A percentile compares a stretch with the other conserved stretches of the same genome.
These are phyloP conservation scores for Yamadazyma insecticola DNA, from an alignment of 805 yeast genomes.

Conservation along the genomic window DNA sequence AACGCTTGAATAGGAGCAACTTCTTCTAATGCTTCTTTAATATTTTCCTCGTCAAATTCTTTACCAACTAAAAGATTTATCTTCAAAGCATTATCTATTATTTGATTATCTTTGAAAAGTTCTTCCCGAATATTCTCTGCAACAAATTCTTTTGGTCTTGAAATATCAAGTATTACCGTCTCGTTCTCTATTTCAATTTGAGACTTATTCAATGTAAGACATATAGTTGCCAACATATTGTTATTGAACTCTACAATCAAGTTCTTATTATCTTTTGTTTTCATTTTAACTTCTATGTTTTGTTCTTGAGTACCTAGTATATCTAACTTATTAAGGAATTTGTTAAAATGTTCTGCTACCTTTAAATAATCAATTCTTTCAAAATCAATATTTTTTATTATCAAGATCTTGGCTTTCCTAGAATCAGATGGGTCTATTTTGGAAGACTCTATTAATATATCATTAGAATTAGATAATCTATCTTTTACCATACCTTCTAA, in stretches of 20 bases:
- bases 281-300: conserved; percentile 31
- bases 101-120: conserved; percentile 7
- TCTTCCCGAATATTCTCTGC: conserved; percentile 6
- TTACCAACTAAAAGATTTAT: conserved; percentile 4
- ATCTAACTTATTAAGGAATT: conserved; percentile 41
- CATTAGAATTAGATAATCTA: conserved; percentile 23
- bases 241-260: conserved; percentile 50
- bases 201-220: conserved; percentile 36
- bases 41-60: conserved; percentile 30
- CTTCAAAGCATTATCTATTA: conserved; percentile 11
- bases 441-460: conserved; percentile 29
- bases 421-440: conserved; percentile 38
- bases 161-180: conserved; percentile 7
- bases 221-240: conserved; percentile 51
- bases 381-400: conserved; percentile 30
- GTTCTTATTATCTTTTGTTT: conserved; percentile 29
- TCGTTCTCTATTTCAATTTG: conserved; percentile 20
- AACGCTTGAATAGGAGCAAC: conserved; percentile 26
- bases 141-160: conserved; percentile 12
- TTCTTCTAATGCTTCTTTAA: conserved; percentile 35
- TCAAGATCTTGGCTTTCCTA: conserved; percentile 24
- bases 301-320: conserved; percentile 28
- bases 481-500: conserved; percentile 35
- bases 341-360: conserved; percentile 42
- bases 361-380: conserved; percentile 27